A percentile compares a stretch with the other conserved stretches of the same genome.
These are phyloP conservation scores for Coniella vitis DNA, from an alignment of 2,329 filamentous ascomycete genomes.

Conservation along the genomic window DNA sequence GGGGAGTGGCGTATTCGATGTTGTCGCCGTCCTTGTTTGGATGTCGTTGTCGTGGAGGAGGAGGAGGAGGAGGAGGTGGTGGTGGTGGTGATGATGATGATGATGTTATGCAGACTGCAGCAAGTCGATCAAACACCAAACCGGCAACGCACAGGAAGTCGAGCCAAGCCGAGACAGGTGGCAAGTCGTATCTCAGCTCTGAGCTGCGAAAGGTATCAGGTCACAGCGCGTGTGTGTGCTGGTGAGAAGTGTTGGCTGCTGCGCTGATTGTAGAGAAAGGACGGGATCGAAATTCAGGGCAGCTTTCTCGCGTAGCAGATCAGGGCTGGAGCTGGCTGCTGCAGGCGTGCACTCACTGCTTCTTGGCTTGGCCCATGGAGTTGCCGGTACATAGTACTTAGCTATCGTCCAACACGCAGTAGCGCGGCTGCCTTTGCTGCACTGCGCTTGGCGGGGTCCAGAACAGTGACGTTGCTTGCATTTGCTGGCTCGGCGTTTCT, in stretches of 20 bases:
- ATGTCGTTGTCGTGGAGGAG: background rate
- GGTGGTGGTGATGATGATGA: no score
- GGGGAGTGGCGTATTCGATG: background rate
- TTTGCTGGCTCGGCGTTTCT: background rate
- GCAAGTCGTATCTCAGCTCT: no score
- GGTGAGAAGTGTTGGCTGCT: no score
- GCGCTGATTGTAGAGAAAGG: no score
- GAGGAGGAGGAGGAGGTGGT: background rate
- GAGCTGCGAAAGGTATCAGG: no score
- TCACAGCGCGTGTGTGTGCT: no score
- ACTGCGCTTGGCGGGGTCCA: slow-evolving; percentile 1
- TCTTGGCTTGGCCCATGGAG: background rate
- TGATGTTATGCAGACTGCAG: no score
- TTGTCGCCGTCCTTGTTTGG: background rate
- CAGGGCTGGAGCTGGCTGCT: background rate
- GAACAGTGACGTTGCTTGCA: slow-evolving; percentile 1
- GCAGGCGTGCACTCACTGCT: no score
- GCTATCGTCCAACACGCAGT: background rate
- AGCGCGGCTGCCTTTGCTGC: background rate
- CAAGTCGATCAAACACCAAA: background rate
- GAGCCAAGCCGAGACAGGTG: no score
- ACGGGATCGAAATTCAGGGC: background rate
- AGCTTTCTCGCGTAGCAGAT: background rate
- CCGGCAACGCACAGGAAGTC: no score
- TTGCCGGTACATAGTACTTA: background rate